phyloP scores from a whole-genome alignment of 2,329 filamentous ascomycete species.

The Phialophora expanda region DNA sequence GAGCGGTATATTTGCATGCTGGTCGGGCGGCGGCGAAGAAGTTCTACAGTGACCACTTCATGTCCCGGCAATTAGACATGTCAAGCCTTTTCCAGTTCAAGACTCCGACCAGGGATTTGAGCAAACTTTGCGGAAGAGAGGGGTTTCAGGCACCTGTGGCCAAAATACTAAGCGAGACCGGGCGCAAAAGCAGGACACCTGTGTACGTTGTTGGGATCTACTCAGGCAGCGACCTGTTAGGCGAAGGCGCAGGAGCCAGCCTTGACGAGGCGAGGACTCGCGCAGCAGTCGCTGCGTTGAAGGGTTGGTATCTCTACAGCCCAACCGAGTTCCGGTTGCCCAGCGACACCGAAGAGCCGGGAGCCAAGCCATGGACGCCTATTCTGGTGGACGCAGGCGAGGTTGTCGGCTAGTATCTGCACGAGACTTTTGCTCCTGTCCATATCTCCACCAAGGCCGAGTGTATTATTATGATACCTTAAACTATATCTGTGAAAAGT shows the following conservation, averaged over 20 bases:
- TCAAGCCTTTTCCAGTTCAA: constrained; percentile 81
- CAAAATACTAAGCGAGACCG: constrained; percentile 87
- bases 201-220: constrained; percentile 95
- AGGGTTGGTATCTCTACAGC: constrained; percentile 95
- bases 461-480: constrained; percentile 27
- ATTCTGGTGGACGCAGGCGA: constrained; percentile 74
- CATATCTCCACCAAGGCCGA: constrained; percentile 8
- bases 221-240: constrained; percentile 87
- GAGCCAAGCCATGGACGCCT: constrained; percentile 68
- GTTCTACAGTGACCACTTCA: constrained; percentile 83
- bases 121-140: constrained; percentile 82
- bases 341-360: constrained; percentile 69
- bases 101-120: constrained; percentile 81
- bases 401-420: constrained; percentile 54
- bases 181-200: constrained; percentile 79
- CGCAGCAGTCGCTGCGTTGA: constrained; percentile 83
- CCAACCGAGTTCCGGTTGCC: constrained; percentile 71
- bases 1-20: constrained; percentile 82
- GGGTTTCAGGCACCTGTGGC: constrained; percentile 87
- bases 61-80: constrained; percentile 78
- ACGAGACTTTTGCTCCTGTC: constrained; percentile 18
- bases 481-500: constrained; percentile 12
- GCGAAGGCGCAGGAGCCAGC: constrained; percentile 82
- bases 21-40: constrained; percentile 77
- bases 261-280: constrained; percentile 77